A percentile compares a stretch with the other conserved stretches of the same genome.
These are phyloP conservation scores for Casuarina cunninghamiana DNA, from an alignment of 306 rosid genomes.

Conservation along the genomic window DNA sequence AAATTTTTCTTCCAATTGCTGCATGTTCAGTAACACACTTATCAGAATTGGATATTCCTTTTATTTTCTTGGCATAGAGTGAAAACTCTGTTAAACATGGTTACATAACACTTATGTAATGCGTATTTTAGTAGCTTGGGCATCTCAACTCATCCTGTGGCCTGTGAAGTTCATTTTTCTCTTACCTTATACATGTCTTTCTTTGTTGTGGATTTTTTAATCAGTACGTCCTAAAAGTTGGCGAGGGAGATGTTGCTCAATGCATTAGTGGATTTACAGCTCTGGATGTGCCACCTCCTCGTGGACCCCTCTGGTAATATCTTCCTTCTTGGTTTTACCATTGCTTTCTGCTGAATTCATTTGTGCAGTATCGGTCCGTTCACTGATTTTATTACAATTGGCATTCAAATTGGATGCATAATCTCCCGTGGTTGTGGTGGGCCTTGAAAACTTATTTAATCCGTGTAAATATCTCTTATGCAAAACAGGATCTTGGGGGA, in stretches of 20 bases:
- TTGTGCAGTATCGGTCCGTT: not conserved
- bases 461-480: not conserved
- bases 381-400: not conserved
- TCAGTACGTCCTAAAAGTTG: conserved; percentile 64
- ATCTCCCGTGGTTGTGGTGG: not conserved
- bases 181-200: not conserved
- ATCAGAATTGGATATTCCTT: not conserved
- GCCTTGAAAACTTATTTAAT: not conserved
- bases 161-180: not conserved
- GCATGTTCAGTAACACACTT: not conserved
- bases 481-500: conserved; percentile 68
- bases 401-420: not conserved
- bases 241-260: conserved; percentile 56
- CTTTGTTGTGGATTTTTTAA: conserved; percentile 5
- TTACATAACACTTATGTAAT: not conserved
- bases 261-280: conserved; percentile 68
- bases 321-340: not conserved
- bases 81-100: not conserved
- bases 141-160: not conserved
- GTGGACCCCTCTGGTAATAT: conserved; percentile 67
- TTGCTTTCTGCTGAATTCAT: not conserved
- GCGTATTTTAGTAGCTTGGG: not conserved
- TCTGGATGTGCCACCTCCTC: conserved; percentile 66
- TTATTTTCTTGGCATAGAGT: not conserved
- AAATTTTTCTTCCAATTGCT: not conserved